Base-by-base conservation (phyloP, 2,329 filamentous ascomycete genomes). In the Thielaviopsis euricoi region DNA sequence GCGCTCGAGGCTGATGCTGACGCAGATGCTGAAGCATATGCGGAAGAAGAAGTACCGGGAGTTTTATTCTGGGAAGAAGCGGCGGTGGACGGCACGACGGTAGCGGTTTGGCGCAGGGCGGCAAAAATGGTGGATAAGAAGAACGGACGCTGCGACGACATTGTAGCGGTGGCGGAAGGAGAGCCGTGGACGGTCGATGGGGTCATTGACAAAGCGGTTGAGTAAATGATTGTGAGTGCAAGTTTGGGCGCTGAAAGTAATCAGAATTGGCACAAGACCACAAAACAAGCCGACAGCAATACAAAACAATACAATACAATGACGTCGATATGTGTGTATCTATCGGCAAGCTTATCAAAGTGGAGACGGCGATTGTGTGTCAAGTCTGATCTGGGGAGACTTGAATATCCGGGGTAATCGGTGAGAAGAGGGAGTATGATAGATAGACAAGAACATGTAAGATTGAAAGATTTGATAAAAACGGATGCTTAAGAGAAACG, bases 101-200 rank as follows among this genome's bases (percentile, higher is more conserved):
- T 64, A 74, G 74, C 50, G 12, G 56, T 53, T 59, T 75, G 74
- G 55, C 76, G 75, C 65, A 79, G 77, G 67, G 76, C 75, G 66
- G 76, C 74, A 67, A 79, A 72, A 69, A 79, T 78, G 64, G 74
- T 75, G 52, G 76, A 77, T 64, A 79, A 74, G 69, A 79, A 78
- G 67, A 74, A 79, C 52, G 76, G 76, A 54, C 76, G 74, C 64
- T 79, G 76, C 40, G 75, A 76, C 13, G 59, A 58, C 55, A 60
- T 58, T 48, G 58, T 33, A 10, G 29, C 21, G 48, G 48, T 23
- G 23, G 48, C n/a, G 48, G 23, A 22, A 5, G 48, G 48, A 13
- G 48, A 22, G 48, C 19, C 48, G 48, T 15, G 48, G 15, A 25
- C 48, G n/a, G 48, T 17, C 21, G 19, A 25, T 15, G 48, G 19